Evolutionary conservation across 73 alveolate genomes (phyloP).

Genomic region (Urostyla sp.): DNA sequence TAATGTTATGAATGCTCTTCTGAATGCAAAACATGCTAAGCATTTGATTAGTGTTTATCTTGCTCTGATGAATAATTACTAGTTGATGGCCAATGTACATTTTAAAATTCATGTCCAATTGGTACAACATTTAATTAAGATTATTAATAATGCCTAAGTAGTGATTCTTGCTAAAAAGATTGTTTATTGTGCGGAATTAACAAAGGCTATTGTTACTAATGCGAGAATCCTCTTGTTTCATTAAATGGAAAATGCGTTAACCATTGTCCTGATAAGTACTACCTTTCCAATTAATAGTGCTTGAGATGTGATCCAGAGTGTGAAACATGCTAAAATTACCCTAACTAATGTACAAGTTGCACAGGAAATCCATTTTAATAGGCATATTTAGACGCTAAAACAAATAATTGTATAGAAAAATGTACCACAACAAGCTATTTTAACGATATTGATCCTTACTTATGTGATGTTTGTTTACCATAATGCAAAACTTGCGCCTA

Average conservation of each 20-base stretch:
- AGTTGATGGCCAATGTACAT: neutral
- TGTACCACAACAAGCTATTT: constrained; percentile 5
- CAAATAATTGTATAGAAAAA: constrained; percentile 2
- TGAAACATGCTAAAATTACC: neutral
- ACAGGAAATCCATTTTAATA: neutral
- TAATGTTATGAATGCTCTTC: neutral
- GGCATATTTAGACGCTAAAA: neutral
- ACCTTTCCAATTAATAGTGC: neutral
- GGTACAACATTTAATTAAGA: neutral
- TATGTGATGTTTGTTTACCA: constrained; percentile 1
- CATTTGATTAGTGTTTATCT: neutral
- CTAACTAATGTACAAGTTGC: constrained; percentile 14
- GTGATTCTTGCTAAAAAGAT: neutral
- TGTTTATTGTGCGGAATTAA: constrained; percentile 14
- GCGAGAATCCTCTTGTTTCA: neutral
- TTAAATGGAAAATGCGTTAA: constrained; percentile 13
- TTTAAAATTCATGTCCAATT: neutral
- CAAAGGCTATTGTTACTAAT: neutral
- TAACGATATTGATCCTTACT: neutral
- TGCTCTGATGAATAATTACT: neutral
- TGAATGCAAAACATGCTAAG: neutral
- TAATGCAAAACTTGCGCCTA: neutral
- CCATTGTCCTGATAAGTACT: constrained; percentile 6
- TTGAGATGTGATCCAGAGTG: constrained; percentile 6
- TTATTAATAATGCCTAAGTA: neutral